Conservation (phyloP, 2,329 filamentous ascomycete genomes). For the Botrytis paeoniae region DNA sequence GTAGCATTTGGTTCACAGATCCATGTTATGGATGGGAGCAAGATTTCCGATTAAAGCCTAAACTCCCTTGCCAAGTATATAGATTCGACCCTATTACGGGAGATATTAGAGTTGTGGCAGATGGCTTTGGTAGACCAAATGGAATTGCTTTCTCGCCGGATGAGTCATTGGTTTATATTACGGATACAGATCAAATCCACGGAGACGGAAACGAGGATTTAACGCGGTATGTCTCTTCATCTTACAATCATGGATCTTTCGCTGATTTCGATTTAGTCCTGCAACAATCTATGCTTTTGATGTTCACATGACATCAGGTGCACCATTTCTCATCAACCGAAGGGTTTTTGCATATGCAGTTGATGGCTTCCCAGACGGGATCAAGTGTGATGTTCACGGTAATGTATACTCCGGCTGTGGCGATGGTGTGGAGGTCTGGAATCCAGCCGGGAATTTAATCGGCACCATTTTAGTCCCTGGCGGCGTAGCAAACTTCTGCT, state of each 20-base stretch:
- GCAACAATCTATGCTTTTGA: conserved; percentile 30
- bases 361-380: conserved; percentile 57
- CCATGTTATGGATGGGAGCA: conserved; percentile 58
- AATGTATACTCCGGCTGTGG: conserved; percentile 56
- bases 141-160: conserved; percentile 56
- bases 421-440: conserved; percentile 55
- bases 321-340: conserved; percentile 29
- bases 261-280: background rate
- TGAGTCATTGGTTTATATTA: conserved; percentile 51
- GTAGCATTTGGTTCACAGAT: conserved; percentile 65
- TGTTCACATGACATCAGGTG: conserved; percentile 20
- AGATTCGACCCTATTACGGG: conserved; percentile 50
- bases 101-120: conserved; percentile 53
- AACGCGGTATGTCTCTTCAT: conserved; percentile 22
- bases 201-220: conserved; percentile 26
- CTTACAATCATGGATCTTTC: background rate
- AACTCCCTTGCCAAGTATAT: conserved; percentile 57
- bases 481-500: conserved; percentile 35
- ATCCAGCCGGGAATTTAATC: conserved; percentile 47
- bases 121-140: conserved; percentile 55
- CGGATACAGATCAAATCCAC: conserved; percentile 50
- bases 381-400: conserved; percentile 51
- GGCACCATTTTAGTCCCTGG: conserved; percentile 44
- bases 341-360: conserved; percentile 54
- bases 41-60: conserved; percentile 53